Evolutionary conservation across 2,329 filamentous ascomycete species (phyloP), one percentile per base, ranked within the genome.

Genomic region (Aspergillus uvarum): DNA sequence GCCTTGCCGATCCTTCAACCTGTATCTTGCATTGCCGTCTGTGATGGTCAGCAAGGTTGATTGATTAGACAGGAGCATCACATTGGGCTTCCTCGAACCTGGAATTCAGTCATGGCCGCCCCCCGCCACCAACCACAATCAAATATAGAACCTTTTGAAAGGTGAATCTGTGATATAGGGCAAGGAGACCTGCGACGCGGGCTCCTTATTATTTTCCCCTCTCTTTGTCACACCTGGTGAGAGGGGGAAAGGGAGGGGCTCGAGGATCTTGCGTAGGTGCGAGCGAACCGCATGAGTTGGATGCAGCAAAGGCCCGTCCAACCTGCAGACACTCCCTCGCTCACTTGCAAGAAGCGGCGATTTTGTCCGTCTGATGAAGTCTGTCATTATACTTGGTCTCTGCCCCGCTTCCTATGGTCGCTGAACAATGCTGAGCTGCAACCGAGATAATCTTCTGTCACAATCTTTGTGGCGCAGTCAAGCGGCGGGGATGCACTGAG

Each of bases 261-360:
- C 42, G 44, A 59, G 14, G 48, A 58, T 38, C 53, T 54, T 49
- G 48, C 35, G 51, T 47, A 53, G 32, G 31, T 47, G 57, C 52
- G 51, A 53, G 58, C 55, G 32, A 53, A 56, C 19, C 54, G 56
- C 56, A 56, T 58, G 54, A 44, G 24, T 51, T 51, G n/a, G 51
- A 47, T 60, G 61, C 59, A 51, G 55, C 35, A 59, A 51, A 58
- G 62, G 59, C 52, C 62, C 62, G 62, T 64, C 58, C 64, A 59
- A 60, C 54, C 63, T 59, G 59, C 61, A 57, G 51, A 53, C 54
- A 48, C 32, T 47, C n/a, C 5, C 12, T 35, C 14, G 10, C 10
- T 35, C 14, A 35, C 11, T 35, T 16, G 54, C 29, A 51, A 57
- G 51, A 22, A 54, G 47, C 57, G 52, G 61, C 31, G 47, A 24